phyloP scores from a whole-genome alignment of 169 alveolate genomes.

The Eimeria brunetti region DNA sequence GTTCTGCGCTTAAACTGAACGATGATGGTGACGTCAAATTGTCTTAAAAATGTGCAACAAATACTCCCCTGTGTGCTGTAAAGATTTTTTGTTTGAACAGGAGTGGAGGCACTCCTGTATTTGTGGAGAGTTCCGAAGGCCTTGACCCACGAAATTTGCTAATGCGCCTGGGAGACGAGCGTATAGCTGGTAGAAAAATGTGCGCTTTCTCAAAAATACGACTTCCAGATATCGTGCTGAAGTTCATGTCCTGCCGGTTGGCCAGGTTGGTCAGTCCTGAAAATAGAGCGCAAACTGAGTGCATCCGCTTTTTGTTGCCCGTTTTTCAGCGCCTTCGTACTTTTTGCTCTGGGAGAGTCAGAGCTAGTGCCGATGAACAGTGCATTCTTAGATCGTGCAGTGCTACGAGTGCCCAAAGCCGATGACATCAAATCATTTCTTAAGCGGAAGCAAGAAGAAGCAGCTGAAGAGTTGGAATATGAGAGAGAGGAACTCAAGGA shows the following conservation, averaged over 20 bases:
- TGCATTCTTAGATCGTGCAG: conserved; percentile 73
- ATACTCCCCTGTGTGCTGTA: not conserved
- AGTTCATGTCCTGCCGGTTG: not conserved
- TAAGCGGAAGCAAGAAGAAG: conserved; percentile 16
- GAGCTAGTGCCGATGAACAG: conserved; percentile 32
- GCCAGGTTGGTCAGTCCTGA: not conserved
- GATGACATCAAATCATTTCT: conserved; percentile 55
- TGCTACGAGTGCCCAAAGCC: conserved; percentile 70
- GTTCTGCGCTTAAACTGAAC: not conserved
- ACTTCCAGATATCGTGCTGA: not conserved
- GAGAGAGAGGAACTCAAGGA: not conserved
- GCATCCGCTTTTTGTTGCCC: not conserved
- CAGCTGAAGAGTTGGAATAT: conserved; percentile 1
- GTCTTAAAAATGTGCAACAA: not conserved
- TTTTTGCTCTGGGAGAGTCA: conserved; percentile 49
- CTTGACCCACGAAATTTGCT: conserved; percentile 44
- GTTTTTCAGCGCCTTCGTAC: conserved; percentile 43
- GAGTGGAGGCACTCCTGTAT: conserved; percentile 56
- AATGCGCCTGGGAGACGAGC: conserved; percentile 12
- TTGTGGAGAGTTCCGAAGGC: conserved; percentile 55
- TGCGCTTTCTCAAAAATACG: not conserved
- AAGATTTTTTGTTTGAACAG: not conserved
- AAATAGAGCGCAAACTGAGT: not conserved
- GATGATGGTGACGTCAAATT: not conserved
- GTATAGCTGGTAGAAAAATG: conserved; percentile 25